These are phyloP conservation scores for Linaria vulgaris DNA, from an alignment of 257 asterid species.

Conservation along the genomic window DNA sequence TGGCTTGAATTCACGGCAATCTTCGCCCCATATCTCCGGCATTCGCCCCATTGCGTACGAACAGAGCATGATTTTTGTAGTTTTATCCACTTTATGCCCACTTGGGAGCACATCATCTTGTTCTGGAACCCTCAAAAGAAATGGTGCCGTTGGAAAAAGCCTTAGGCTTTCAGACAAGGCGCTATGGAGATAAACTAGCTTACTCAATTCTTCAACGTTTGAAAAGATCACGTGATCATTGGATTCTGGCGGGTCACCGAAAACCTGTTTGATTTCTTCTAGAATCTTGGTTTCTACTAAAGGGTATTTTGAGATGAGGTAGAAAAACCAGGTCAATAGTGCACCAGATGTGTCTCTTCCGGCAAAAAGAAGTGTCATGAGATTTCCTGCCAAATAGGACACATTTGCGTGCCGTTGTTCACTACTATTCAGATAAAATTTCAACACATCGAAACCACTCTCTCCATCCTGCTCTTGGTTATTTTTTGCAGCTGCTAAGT, in stretches of 20 bases:
- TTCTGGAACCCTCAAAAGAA: slow-evolving; percentile 35
- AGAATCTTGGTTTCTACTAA: slow-evolving; percentile 20
- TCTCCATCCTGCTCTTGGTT: slow-evolving; percentile 11
- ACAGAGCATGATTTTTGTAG: slow-evolving; percentile 39
- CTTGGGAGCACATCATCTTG: slow-evolving; percentile 42
- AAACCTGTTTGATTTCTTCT: slow-evolving; percentile 24
- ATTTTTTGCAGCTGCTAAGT: background rate
- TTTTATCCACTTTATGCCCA: slow-evolving; percentile 33
- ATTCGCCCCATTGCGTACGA: slow-evolving; percentile 48
- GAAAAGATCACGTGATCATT: slow-evolving; percentile 20
- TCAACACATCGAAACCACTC: slow-evolving; percentile 36
- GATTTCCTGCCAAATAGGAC: slow-evolving; percentile 28
- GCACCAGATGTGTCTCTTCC: slow-evolving; percentile 52
- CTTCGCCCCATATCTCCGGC: slow-evolving; percentile 44
- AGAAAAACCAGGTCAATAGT: slow-evolving; percentile 45
- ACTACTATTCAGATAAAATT: slow-evolving; percentile 27
- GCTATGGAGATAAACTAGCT: slow-evolving; percentile 41
- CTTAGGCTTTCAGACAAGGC: slow-evolving; percentile 39
- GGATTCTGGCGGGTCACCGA: too few relatives aligned
- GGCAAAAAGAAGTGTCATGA: slow-evolving; percentile 46
- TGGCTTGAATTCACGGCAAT: slow-evolving; percentile 43
- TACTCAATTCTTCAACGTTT: slow-evolving; percentile 25
- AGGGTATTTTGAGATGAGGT: slow-evolving; percentile 38
- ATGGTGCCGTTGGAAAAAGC: slow-evolving; percentile 41
- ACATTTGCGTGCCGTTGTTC: slow-evolving; percentile 1